phyloP scores from a whole-genome alignment of 768 basidiomycete genomes.

The Strobilomyces dryophilus region DNA sequence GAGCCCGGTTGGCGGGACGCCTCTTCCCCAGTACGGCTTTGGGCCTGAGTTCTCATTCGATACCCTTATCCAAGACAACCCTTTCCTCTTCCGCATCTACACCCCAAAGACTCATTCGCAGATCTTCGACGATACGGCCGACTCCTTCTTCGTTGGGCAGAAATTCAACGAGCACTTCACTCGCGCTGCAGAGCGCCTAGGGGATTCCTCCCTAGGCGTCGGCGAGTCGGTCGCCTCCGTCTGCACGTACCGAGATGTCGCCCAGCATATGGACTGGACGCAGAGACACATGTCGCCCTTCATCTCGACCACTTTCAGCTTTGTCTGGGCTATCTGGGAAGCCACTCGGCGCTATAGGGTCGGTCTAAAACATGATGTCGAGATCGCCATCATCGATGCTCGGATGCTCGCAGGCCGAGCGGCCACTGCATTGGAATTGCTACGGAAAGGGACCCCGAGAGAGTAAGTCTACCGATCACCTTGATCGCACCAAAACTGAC shows the following conservation, averaged over 20 bases:
- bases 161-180: conserved; percentile 49
- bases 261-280: conserved; percentile 73
- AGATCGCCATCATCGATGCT: conserved; percentile 78
- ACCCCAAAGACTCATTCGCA: conserved; percentile 63
- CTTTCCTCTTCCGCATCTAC: conserved; percentile 77
- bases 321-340: conserved; percentile 81
- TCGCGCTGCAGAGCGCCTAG: conserved; percentile 36
- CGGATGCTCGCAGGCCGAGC: conserved; percentile 51
- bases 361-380: conserved; percentile 68
- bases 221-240: conserved; percentile 26
- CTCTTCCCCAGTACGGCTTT: conserved; percentile 73
- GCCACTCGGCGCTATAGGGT: conserved; percentile 69
- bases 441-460: conserved; percentile 46
- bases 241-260: conserved; percentile 58
- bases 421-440: conserved; percentile 61
- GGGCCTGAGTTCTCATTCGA: conserved; percentile 59
- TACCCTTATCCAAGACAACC: conserved; percentile 56
- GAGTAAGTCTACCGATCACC: conserved; percentile 43
- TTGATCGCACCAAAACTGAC: background rate
- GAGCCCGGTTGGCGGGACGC: conserved; percentile 20
- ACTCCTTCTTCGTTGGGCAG: conserved; percentile 67
- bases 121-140: conserved; percentile 43
- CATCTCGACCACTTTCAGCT: conserved; percentile 76
- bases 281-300: conserved; percentile 66
- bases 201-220: conserved; percentile 28